Percentiles rank a stretch among this genome's conserved stretches.
These are phyloP conservation scores for Emmonsiellopsis sp. DNA, from an alignment of 2,329 filamentous ascomycete species.

Conservation along the genomic window DNA sequence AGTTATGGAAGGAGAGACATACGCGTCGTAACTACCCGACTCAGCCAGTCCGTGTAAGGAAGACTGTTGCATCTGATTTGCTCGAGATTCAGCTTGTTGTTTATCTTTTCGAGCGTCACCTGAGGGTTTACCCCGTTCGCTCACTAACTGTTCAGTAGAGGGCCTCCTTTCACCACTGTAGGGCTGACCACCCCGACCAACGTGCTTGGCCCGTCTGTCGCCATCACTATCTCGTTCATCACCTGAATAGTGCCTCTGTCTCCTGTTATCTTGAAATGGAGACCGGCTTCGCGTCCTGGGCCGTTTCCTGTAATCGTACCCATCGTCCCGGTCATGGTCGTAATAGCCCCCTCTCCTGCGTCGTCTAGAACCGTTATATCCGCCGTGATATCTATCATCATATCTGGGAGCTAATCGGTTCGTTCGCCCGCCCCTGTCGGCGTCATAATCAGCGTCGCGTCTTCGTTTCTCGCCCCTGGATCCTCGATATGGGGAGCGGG, in stretches of 20 bases:
- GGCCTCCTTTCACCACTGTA: constrained; percentile 38
- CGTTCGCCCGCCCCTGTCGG: constrained; percentile 25
- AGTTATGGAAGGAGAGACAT: constrained; percentile 23
- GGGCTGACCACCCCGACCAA: constrained; percentile 13
- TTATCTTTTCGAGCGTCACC: constrained; percentile 50
- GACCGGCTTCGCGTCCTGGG: constrained; percentile 47
- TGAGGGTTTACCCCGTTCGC: constrained; percentile 54
- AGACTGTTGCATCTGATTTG: constrained; percentile 49
- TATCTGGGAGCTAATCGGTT: constrained; percentile 28
- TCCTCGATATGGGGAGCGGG: constrained; percentile 34
- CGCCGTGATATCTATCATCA: constrained; percentile 31
- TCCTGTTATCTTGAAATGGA: constrained; percentile 32
- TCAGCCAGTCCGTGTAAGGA: constrained; percentile 24
- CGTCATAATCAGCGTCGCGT: constrained; percentile 29
- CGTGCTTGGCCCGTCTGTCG: constrained; percentile 19
- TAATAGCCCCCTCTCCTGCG: constrained; percentile 26
- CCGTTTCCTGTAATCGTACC: constrained; percentile 43
- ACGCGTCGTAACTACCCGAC: constrained; percentile 30
- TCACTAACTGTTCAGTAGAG: constrained; percentile 52
- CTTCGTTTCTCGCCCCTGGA: constrained; percentile 34
- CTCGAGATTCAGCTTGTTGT: constrained; percentile 59
- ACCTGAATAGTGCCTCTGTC: constrained; percentile 28
- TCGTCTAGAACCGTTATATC: constrained; percentile 6
- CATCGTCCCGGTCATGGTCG: constrained; percentile 42
- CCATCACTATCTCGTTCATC: constrained; percentile 26